Evolutionary conservation across 768 basidiomycete genomes (phyloP), one percentile per base, ranked within the genome.

Genomic region (Leccinum boreale): DNA sequence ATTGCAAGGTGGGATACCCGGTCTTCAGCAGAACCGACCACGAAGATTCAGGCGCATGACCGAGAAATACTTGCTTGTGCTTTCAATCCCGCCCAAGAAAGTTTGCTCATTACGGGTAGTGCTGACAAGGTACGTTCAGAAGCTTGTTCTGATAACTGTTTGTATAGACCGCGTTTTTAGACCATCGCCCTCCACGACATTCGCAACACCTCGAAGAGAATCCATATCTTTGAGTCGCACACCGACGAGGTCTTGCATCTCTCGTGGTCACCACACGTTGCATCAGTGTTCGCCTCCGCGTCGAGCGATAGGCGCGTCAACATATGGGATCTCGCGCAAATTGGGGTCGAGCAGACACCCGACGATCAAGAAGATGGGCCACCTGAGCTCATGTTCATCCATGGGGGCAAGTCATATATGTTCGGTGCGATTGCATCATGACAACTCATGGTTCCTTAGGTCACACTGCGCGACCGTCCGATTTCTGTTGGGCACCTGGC

Each of bases 331-430:
- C 72, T 98, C 57, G 81, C 85, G 23, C 83, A 89, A 59, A 96
- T 98, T 60, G 97, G 97, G 1, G 83, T 89, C 42, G 97, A 99
- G 71, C 97, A 99, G 73, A 92, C 93, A 2, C 97, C 96, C 4
- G 97, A 99, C 63, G 97, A 99, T 68, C 91, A 94, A 58, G 97
- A 99, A 71, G 97, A 99, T 67, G 97, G 97, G 1, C 94, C 97
- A 15, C 97, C 97, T 1, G 97, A 99, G 72, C 75, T 98, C 57
- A 74, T 98, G 62, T 99, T 99, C 73, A 83, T 98, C 49, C 97
- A 99, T 64, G 97, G 97, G 64, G 97, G 90, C 85, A 77, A 59
- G 84, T 62, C 69, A 65, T 35, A 8, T 8, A 24, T 45, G 23
- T 17, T 44, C 19, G 4, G 49, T 49, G 28, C 4, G 17, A 33